phyloP scores from a whole-genome alignment of 768 basidiomycete genomes.

The Trametes punicea region DNA sequence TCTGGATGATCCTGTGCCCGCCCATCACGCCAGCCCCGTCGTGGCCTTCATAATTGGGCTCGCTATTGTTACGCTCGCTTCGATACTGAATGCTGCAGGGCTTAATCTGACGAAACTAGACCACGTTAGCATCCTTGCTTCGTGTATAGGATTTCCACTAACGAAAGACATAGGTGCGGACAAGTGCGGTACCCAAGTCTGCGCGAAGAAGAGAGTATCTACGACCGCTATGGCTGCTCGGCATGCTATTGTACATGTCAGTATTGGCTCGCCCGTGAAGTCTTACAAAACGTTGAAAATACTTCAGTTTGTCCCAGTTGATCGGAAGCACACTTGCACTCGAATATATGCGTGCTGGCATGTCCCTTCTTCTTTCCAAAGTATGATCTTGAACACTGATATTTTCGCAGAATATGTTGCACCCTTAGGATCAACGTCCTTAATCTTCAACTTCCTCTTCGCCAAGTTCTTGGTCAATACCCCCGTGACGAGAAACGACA shows the following conservation, averaged over 20 bases:
- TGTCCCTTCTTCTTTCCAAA: conserved; percentile 17
- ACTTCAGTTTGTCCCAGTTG: conserved; percentile 68
- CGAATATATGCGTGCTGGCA: conserved; percentile 84
- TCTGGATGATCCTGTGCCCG: conserved; percentile 26
- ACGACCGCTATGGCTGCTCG: conserved; percentile 85
- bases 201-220: conserved; percentile 74
- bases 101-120: conserved; percentile 93
- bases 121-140: conserved; percentile 45
- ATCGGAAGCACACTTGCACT: conserved; percentile 85
- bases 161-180: conserved; percentile 50
- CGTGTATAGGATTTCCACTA: not conserved
- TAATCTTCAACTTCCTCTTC: conserved; percentile 96
- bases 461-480: conserved; percentile 86
- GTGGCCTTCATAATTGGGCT: conserved; percentile 83
- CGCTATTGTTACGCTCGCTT: conserved; percentile 77
- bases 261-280: no score
- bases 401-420: conserved; percentile 81
- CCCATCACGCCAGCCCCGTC: conserved; percentile 52
- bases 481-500: conserved; percentile 79
- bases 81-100: conserved; percentile 88
- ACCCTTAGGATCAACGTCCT: conserved; percentile 87
- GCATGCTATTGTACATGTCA: conserved; percentile 93
- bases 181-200: conserved; percentile 71
- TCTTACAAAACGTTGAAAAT: no score
- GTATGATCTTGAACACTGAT: not conserved